Base-by-base conservation (phyloP, 2,329 filamentous ascomycete species). In the Byssoonygena ceratinophila region DNA sequence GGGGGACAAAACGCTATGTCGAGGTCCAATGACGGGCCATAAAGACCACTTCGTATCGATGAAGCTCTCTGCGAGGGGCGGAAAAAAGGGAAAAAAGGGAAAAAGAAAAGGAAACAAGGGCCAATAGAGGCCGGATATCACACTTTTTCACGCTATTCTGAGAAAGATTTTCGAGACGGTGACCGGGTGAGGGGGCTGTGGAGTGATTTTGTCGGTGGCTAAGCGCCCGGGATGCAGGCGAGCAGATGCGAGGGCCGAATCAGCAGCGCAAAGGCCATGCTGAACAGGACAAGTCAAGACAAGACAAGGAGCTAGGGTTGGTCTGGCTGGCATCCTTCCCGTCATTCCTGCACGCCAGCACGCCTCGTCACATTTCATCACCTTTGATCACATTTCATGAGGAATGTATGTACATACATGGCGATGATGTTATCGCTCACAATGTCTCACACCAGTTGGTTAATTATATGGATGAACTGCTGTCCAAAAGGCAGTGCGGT, bases 121-220 rank as follows among this genome's bases (percentile, higher is more conserved):
- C 47, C 47, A 50, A 50, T 50, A 2, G 47, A 32, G 37, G 36
- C 47, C 34, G 37, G 25, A 27, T 32, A 50, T 50, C 36, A 20
- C 18, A 36, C n/a, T 36, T 40, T 16, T 39, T 20, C 18, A 16
- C n/a, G n/a, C 12, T 23, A 37, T 40, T 31, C n/a, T 27, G 7
- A 12, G 18, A 14, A 23, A 8, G 7, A 31, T 49, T 29, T 14
- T 34, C 2, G 4, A n/a, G 14, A 40, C 46, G 22, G 22, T 23
- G 25, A 34, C 20, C 34, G 7, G 27, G 37, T 37, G 49, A 51
- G 49, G 49, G n/a, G 48, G 36, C 29, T 49, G 12, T 7, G 16
- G 4, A 7, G 12, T 56, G 55, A 56, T 56, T 56, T n/a, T 56
- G 52, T 45, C 52, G 52, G 18, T 34, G 16, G 27, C 43, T 56